Evolutionary conservation across 2,329 filamentous ascomycete genomes (phyloP).

Genomic region (Neofusicoccum sp.): DNA sequence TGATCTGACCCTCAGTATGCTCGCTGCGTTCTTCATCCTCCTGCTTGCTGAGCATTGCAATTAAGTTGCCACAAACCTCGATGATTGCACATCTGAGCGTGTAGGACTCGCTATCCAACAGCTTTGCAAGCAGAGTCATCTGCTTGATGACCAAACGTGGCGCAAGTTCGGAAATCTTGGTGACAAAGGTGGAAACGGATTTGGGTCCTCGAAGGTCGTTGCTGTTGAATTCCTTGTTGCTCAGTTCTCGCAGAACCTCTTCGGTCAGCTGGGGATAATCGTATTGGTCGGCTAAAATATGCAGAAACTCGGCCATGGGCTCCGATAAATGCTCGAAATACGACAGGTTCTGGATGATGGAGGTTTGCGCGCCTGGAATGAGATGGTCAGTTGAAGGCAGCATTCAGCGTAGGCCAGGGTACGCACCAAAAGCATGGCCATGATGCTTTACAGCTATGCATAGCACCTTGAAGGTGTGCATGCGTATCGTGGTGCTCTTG

Average conservation of each 20-base stretch:
- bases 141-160: slow-evolving; percentile 94
- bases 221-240: slow-evolving; percentile 96
- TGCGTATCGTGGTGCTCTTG: slow-evolving; percentile 83
- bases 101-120: slow-evolving; percentile 96
- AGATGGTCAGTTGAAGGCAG: background rate
- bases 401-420: no score
- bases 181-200: slow-evolving; percentile 89
- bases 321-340: slow-evolving; percentile 99
- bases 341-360: slow-evolving; percentile 93
- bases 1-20: slow-evolving; percentile 91
- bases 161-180: slow-evolving; percentile 87
- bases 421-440: slow-evolving; percentile 86
- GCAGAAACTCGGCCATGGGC: slow-evolving; percentile 96
- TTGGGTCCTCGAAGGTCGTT: slow-evolving; percentile 95
- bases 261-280: slow-evolving; percentile 94
- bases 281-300: slow-evolving; percentile 95
- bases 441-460: slow-evolving; percentile 98
- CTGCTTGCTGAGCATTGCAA: slow-evolving; percentile 84
- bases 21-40: slow-evolving; percentile 77
- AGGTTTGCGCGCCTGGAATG: slow-evolving; percentile 80
- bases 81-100: slow-evolving; percentile 91
- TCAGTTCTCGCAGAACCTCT: slow-evolving; percentile 89
- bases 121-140: slow-evolving; percentile 91
- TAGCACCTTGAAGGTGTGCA: slow-evolving; percentile 96
- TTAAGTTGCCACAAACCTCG: slow-evolving; percentile 94